Conservation (phyloP, 768 basidiomycete species). For the Mycena vitilis region DNA sequence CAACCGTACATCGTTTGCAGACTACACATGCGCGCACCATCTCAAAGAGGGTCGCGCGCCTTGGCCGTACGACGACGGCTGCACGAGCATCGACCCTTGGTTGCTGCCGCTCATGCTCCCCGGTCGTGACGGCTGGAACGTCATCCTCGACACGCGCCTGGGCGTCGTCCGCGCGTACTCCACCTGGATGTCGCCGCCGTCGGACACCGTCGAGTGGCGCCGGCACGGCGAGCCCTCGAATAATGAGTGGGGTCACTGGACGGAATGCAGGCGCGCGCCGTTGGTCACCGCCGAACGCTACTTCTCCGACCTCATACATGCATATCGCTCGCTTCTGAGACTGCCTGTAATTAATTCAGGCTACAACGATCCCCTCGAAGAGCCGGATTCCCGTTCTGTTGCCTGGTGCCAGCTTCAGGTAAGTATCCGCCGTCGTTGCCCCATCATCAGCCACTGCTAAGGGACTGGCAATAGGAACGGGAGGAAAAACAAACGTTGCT, state of each 20-base stretch:
- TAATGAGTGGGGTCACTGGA: not conserved
- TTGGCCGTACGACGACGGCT: conserved; percentile 19
- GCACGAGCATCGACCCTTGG: conserved; percentile 27
- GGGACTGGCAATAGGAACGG: not conserved
- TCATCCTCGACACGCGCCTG: conserved; percentile 32
- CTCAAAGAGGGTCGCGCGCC: conserved; percentile 22
- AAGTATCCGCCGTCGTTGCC: not conserved
- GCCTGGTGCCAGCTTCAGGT: not conserved
- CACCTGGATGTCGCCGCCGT: not conserved
- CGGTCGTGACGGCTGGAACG: conserved; percentile 17
- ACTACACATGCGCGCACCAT: conserved; percentile 15
- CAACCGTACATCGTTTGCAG: conserved; percentile 4
- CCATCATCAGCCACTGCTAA: not conserved
- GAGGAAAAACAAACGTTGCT: conserved; percentile 1
- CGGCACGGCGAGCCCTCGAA: conserved; percentile 15
- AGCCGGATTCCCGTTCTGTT: no score
- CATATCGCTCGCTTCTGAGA: conserved; percentile 28
- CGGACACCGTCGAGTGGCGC: conserved; percentile 20
- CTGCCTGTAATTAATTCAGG: conserved; percentile 12
- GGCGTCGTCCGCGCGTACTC: conserved; percentile 26
- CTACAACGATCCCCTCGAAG: conserved; percentile 15
- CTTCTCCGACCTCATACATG: conserved; percentile 25
- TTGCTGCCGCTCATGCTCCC: conserved; percentile 26
- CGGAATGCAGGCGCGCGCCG: conserved; percentile 21
- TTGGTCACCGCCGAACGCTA: conserved; percentile 23